A percentile compares a stretch with the other conserved stretches of the same genome.
Evolutionary conservation across 106 monocot species (phyloP).

Genomic region (Allium sativum): DNA sequence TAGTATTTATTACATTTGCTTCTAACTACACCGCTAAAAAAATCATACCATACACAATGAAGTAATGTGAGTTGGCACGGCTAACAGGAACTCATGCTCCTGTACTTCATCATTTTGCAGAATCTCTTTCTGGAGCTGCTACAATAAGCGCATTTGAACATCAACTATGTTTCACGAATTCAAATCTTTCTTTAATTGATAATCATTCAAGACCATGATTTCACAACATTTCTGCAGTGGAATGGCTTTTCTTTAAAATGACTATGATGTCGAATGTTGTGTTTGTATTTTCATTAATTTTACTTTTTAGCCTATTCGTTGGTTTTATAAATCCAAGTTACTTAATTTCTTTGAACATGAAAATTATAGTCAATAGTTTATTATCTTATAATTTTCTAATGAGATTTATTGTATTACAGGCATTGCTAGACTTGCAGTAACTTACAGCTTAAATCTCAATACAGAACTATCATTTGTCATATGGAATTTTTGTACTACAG

Average conservation of each 20-base stretch:
- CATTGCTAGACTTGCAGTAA: too few species aligned
- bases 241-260: slow-evolving; percentile 80
- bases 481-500: too few species aligned
- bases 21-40: too few species aligned
- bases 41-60: too few species aligned
- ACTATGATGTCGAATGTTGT: slow-evolving; percentile 75
- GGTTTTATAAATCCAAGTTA: slow-evolving; percentile 65
- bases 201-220: slow-evolving; percentile 69
- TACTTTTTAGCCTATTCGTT: slow-evolving; percentile 56
- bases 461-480: too few species aligned
- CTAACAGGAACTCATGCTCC: too few species aligned
- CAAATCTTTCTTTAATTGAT: slow-evolving; percentile 44
- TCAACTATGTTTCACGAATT: slow-evolving; percentile 35
- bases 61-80: too few species aligned
- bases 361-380: too few species aligned
- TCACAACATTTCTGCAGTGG: slow-evolving; percentile 79
- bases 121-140: slow-evolving; percentile 61
- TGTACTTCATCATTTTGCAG: slow-evolving; percentile 77
- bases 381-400: too few species aligned
- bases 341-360: slow-evolving; percentile 5
- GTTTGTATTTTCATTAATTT: slow-evolving; percentile 43
- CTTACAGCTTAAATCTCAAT: too few species aligned
- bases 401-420: too few species aligned
- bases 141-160: slow-evolving; percentile 76
- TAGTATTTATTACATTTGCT: too few species aligned